These are phyloP conservation scores for Baudoinia panamericana DNA, from an alignment of 495 filamentous ascomycete species.

Conservation along the genomic window DNA sequence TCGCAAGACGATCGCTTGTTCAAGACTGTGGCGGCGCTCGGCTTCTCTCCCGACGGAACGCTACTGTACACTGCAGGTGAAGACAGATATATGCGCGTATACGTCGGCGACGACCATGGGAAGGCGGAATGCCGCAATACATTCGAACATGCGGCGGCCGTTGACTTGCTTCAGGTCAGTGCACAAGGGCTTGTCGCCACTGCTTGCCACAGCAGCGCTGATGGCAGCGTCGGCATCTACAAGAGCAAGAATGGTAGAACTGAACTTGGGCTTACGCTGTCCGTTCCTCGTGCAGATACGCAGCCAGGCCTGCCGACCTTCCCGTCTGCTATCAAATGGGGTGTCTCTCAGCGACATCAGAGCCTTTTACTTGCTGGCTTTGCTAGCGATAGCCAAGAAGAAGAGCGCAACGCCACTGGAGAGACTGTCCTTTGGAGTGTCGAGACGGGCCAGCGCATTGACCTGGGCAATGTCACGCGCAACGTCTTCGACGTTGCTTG, in stretches of 20 bases:
- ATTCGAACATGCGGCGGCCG: constrained; percentile 50
- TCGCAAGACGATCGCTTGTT: constrained; percentile 59
- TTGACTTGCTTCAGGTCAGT: constrained; percentile 54
- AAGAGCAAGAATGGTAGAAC: not conserved
- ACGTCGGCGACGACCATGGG: constrained; percentile 36
- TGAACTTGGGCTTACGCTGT: constrained; percentile 1
- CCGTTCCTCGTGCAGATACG: constrained; percentile 21
- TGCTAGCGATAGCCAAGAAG: constrained; percentile 43
- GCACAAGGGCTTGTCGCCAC: constrained; percentile 37
- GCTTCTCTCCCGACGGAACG: constrained; percentile 47
- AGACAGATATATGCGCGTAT: constrained; percentile 67
- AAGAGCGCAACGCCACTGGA: constrained; percentile 45
- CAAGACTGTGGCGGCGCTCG: constrained; percentile 61
- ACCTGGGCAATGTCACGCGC: constrained; percentile 39
- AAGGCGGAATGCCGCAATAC: constrained; percentile 34
- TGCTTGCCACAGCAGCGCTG: constrained; percentile 25
- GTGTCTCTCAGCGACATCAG: constrained; percentile 35
- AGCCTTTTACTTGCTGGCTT: constrained; percentile 65
- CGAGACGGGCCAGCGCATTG: constrained; percentile 34
- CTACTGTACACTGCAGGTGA: constrained; percentile 66
- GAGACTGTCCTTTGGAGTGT: constrained; percentile 65
- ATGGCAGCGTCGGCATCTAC: constrained; percentile 10
- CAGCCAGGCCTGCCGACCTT: constrained; percentile 42
- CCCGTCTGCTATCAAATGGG: constrained; percentile 67
- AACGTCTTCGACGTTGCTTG: constrained; percentile 74